Evolutionary conservation across 208 protist species (phyloP).

Genomic region (Trypanosoma rangeli): DNA sequence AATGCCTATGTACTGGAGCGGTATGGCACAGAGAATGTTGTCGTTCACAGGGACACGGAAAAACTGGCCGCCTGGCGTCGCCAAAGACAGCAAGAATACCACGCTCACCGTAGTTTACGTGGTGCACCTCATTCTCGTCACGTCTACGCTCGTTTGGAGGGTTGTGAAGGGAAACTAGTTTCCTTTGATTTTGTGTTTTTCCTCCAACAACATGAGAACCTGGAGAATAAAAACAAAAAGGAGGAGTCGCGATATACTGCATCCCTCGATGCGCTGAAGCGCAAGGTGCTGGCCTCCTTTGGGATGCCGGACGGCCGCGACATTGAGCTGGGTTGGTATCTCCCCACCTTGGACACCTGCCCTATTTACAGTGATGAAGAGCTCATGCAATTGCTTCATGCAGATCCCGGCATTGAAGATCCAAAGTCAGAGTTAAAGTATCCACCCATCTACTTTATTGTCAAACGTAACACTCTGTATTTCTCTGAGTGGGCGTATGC

Average conservation of each 20-base stretch:
- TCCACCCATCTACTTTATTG: slow-evolving; percentile 88
- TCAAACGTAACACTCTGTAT: slow-evolving; percentile 77
- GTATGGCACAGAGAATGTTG: slow-evolving; percentile 48
- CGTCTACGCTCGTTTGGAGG: slow-evolving; percentile 83
- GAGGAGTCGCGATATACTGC: slow-evolving; percentile 17
- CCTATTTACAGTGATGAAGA: slow-evolving; percentile 73
- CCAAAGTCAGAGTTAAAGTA: slow-evolving; percentile 54
- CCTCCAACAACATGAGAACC: background rate
- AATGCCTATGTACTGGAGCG: slow-evolving; percentile 84
- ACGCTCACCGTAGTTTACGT: slow-evolving; percentile 47
- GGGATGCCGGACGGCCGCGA: slow-evolving; percentile 65
- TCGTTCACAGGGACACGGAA: slow-evolving; percentile 57
- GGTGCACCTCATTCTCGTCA: slow-evolving; percentile 67
- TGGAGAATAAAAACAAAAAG: slow-evolving; percentile 5
- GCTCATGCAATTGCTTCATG: slow-evolving; percentile 73
- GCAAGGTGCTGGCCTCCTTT: slow-evolving; percentile 38
- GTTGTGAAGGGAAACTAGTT: slow-evolving; percentile 84
- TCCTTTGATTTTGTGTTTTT: slow-evolving; percentile 82
- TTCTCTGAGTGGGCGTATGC: slow-evolving; percentile 91
- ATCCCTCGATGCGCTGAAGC: slow-evolving; percentile 46
- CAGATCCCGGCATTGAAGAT: slow-evolving; percentile 83
- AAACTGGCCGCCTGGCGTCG: slow-evolving; percentile 62
- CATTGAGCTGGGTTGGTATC: slow-evolving; percentile 83
- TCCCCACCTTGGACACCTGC: slow-evolving; percentile 84
- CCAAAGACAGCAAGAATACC: slow-evolving; percentile 82